Base-by-base conservation (phyloP, 148 eudicot genomes). In the Rhododendron williamsianum region DNA sequence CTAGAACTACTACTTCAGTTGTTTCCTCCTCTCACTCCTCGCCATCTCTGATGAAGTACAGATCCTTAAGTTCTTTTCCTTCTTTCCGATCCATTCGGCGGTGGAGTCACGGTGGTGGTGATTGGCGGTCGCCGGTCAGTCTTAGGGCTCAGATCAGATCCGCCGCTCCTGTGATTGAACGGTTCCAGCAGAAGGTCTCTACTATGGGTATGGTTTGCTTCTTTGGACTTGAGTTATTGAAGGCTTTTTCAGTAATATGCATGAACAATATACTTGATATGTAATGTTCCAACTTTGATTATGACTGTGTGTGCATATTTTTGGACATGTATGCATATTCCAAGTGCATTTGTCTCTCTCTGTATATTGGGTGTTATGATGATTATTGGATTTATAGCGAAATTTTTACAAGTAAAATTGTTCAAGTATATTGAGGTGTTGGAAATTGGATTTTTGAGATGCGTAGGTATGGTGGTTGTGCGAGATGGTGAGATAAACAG, bases 61-160 rank as follows among this genome's bases (percentile, higher is more conserved):
- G 89, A 19, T 87, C 92, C 6, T 3, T 89, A 10, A 86, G 88
- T 46, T 89, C 82, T 63, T 87, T 92, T 10, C 84, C 92, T 41
- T 84, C 85, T 84, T 30, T 88, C 1, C 91, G 93, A 88, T 92
- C 91, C 18, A 76, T 90, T 4, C 85, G 92, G 12, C 91, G 92
- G 81, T 91, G 96, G 98, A 90, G 93, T 81, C 91, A 89, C 89
- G 92, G 95, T 49, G 4, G 41, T 36, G 90, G 86, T 85, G 88
- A 87, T 54, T 93, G 91, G 93, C 85, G 94, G 85, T 93, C 95
- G 3, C 91, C 91, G 85, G 85, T 87, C 80, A 65, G 87, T 84
- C 84, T 91, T 35, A 88, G 90, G 63, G 91, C 98, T 90, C 94
- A 92, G 92, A 90, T 93, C 88, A 87, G 94, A 80, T 35, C 89